Conservation (phyloP, 495 filamentous ascomycete species). For the Lophiostoma macrostomum region DNA sequence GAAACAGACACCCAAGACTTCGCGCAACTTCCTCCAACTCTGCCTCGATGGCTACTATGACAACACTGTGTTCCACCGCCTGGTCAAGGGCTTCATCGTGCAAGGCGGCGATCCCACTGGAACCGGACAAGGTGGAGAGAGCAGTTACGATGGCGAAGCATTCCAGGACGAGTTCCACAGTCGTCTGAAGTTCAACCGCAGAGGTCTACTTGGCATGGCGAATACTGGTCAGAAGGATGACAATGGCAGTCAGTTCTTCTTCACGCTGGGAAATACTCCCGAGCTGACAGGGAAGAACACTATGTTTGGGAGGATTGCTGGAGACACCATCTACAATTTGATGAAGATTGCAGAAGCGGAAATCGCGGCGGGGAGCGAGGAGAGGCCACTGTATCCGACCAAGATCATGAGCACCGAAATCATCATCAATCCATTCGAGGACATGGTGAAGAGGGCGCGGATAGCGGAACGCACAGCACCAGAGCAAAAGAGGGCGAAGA, state of each 20-base stretch:
- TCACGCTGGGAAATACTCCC: constrained; percentile 77
- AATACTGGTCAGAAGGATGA: constrained; percentile 70
- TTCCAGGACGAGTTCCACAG: constrained; percentile 90
- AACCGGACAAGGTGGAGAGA: constrained; percentile 86
- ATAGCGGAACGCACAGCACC: constrained; percentile 42
- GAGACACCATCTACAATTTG: constrained; percentile 93
- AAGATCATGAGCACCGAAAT: constrained; percentile 78
- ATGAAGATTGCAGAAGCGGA: constrained; percentile 89
- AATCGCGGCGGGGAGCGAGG: constrained; percentile 64
- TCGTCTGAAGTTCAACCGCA: constrained; percentile 85
- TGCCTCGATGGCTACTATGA: constrained; percentile 94
- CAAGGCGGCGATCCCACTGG: constrained; percentile 85
- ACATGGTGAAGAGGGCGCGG: constrained; percentile 70
- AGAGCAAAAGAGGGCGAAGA: constrained; percentile 58
- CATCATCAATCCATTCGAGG: constrained; percentile 84
- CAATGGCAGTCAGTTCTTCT: constrained; percentile 95
- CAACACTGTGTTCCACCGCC: constrained; percentile 86
- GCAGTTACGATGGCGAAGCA: constrained; percentile 84
- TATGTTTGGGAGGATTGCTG: constrained; percentile 81
- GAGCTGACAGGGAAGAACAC: constrained; percentile 76
- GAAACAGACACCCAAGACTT: constrained; percentile 84
- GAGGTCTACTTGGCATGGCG: constrained; percentile 91
- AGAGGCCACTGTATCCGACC: constrained; percentile 82
- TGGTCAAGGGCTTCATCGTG: constrained; percentile 86
- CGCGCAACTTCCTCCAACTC: constrained; percentile 93